Base-by-base conservation (phyloP, 192 early-diverging fungal species). In the Coemansia sp. region DNA sequence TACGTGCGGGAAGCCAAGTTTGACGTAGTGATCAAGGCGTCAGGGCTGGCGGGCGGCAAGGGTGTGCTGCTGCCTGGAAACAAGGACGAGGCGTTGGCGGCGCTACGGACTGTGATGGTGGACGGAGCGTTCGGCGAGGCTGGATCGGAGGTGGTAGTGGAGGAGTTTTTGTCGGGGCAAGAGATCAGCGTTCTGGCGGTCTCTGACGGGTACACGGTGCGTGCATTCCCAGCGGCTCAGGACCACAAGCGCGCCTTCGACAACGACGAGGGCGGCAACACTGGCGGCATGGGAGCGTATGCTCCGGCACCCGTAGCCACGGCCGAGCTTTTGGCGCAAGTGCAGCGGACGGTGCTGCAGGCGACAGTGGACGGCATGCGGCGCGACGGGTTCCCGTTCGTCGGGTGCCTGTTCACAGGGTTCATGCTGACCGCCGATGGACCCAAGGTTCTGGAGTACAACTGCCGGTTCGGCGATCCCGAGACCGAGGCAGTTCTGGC, bases 221-320 rank as follows among this genome's bases (percentile, higher is more conserved):
- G 93, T 31, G 84, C 92, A 47, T 86, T 96, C 74, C 98, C 98
- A 11, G 92, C 92, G 55, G 96, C 96, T 34, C 98, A 99, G 87
- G 98, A 99, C 76, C 98, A 99, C 86, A 99, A 99, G 86, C 94
- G 98, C 41, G 92, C 92, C n/a, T 88, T 90, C 70, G 95, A 99
- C 64, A 90, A 92, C 72, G 98, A 99, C 74, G 81, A 88, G 71
- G 96, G 98, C 0, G 94, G 93, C 63, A 99, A 98, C 87, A 98
- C 96, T 3, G 98, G 98, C 68, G 98, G 98, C 58, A 99, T 99
- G 98, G 98, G 98, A 10, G 94, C 94, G 63, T 99, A 99, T 75
- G 94, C 93, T 40, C 98, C 98, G 20, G 95, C 97, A 0, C 97
- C 98, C 16, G 89, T 98, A 53, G 95, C 90, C 55, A 94, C 95